Evolutionary conservation across 164 flowering plant species (phyloP), one percentile per base, ranked within the genome.

Genomic region (Hamamelis virginiana): DNA sequence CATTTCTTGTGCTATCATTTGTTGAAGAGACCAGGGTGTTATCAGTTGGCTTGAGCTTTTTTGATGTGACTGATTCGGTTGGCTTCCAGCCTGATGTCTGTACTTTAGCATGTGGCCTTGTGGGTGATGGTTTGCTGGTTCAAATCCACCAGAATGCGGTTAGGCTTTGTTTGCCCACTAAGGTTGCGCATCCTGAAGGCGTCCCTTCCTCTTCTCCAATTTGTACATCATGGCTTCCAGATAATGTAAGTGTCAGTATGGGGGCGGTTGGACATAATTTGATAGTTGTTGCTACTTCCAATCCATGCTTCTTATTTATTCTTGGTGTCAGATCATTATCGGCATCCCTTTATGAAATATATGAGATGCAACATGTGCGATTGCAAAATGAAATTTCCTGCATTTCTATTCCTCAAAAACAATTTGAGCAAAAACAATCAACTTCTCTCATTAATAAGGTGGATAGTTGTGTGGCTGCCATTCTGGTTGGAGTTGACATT

Each of bases 1-100:
- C 98, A 56, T 95, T 92, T 79, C 91, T 95, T 48, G 95, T 95
- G 66, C 73, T 95, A 59, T 90, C 99, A 69, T 95, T 95, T 81
- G 96, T 95, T 75, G 97, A 90, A 72, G 94, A 95, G 83, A 92
- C 99, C 3, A 85, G 99, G 72, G 94, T 91, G n/a, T 84, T 95
- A 25, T 86, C 91, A 38, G 98, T 95, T 71, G 99, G 99, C 46
- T 70, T 95, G 76, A 91, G 87, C 78, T 95, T 95, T 76, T 74
- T 69, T 76, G 99, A 95, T 81, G 91, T 92, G 65, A 92, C 99
- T 70, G 98, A 95, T 69, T 86, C 91, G 19, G 89, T 92, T 80
- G 99, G 99, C 67, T 95, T 92, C 73, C 87, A 73, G 74, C 82
- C 97, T 65, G 87, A 92, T 78, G 90, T 83, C 50, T 92, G 92